phyloP scores from a whole-genome alignment of 2,329 filamentous ascomycete genomes.

The Macroventuria anomochaeta region DNA sequence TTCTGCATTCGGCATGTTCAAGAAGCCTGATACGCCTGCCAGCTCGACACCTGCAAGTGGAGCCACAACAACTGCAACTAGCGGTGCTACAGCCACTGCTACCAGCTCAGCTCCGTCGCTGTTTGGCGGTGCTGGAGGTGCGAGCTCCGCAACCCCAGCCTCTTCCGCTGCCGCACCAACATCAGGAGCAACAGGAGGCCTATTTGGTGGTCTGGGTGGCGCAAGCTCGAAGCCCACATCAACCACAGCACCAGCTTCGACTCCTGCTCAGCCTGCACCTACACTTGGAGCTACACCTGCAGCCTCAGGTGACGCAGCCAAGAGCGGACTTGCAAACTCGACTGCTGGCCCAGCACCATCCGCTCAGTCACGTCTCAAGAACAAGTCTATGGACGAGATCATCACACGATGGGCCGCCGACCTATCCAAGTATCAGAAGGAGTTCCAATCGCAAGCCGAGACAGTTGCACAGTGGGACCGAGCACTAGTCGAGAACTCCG shows the following conservation, averaged over 20 bases:
- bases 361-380: slow-evolving; percentile 84
- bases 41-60: slow-evolving; percentile 28
- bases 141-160: slow-evolving; percentile 26
- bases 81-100: slow-evolving; percentile 24
- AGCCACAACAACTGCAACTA: slow-evolving; percentile 28
- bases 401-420: slow-evolving; percentile 97
- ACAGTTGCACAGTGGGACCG: slow-evolving; percentile 92
- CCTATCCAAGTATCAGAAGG: slow-evolving; percentile 93
- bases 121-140: slow-evolving; percentile 29
- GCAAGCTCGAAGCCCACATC: slow-evolving; percentile 27
- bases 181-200: slow-evolving; percentile 19
- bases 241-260: slow-evolving; percentile 30
- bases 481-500: slow-evolving; percentile 88
- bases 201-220: slow-evolving; percentile 25
- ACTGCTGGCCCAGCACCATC: slow-evolving; percentile 82
- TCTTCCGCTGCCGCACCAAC: slow-evolving; percentile 25
- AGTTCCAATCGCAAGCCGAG: slow-evolving; percentile 88
- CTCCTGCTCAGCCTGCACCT: slow-evolving; percentile 20
- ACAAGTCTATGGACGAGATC: slow-evolving; percentile 99
- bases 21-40: slow-evolving; percentile 23
- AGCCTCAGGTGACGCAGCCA: slow-evolving; percentile 31
- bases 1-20: slow-evolving; percentile 23
- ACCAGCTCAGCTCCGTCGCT: slow-evolving; percentile 26
- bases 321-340: slow-evolving; percentile 67
- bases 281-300: slow-evolving; percentile 27